phyloP scores from a whole-genome alignment of 768 basidiomycete species.

The Hirschioporus abietinus region DNA sequence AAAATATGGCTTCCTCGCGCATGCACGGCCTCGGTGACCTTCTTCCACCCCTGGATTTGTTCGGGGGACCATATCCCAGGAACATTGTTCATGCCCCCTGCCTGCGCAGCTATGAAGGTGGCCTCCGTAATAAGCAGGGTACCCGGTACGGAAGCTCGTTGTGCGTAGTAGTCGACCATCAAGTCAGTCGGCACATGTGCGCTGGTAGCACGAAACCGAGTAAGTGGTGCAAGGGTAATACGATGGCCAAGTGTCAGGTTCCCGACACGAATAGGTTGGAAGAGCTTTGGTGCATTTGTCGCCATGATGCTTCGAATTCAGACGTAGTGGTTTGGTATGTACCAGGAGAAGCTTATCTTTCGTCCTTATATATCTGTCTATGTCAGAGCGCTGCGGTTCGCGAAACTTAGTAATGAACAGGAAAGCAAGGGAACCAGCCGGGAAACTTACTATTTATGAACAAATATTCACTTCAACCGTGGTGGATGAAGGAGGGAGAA shows the following conservation, averaged over 20 bases:
- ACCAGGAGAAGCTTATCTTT: too few relatives aligned
- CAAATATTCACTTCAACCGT: too few relatives aligned
- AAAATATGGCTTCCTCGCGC: constrained; percentile 36
- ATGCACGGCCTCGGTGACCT: constrained; percentile 42
- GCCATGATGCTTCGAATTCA: too few relatives aligned
- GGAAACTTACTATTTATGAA: too few relatives aligned
- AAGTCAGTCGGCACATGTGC: constrained; percentile 12
- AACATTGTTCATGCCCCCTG: constrained; percentile 29
- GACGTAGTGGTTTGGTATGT: too few relatives aligned
- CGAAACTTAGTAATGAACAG: too few relatives aligned
- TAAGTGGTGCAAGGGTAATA: constrained; percentile 18
- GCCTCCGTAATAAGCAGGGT: constrained; percentile 32
- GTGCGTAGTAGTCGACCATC: constrained; percentile 10
- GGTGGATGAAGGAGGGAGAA: too few relatives aligned
- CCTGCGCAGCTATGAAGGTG: constrained; percentile 24
- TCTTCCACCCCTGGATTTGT: constrained; percentile 53
- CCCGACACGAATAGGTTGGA: constrained; percentile 17
- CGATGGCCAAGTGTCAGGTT: constrained; percentile 15
- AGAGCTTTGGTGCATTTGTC: constrained; percentile 19
- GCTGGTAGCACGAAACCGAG: constrained; percentile 14
- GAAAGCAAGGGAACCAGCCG: too few relatives aligned
- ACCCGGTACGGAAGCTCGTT: constrained; percentile 15
- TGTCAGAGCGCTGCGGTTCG: too few relatives aligned
- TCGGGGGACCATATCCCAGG: constrained; percentile 47
- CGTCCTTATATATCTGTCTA: too few relatives aligned